These are phyloP conservation scores for Edaphochlamys debaryana DNA, from an alignment of 139 green algal genomes.

Conservation along the genomic window DNA sequence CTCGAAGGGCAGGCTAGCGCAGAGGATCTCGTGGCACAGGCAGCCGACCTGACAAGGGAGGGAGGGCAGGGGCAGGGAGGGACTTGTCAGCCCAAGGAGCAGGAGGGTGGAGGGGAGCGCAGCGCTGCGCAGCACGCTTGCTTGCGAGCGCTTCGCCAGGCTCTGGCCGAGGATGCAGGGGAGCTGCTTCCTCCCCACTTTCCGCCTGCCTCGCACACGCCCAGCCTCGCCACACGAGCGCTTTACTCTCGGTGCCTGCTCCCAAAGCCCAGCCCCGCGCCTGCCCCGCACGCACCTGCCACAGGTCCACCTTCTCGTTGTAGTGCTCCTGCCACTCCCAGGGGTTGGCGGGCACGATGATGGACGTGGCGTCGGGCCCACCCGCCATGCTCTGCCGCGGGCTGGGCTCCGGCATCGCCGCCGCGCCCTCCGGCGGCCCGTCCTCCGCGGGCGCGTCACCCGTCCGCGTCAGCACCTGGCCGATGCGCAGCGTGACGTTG, in stretches of 20 bases:
- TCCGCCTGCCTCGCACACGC: too few species aligned
- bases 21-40: conserved; percentile 69
- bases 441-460: background rate
- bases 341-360: conserved; percentile 41
- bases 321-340: conserved; percentile 61
- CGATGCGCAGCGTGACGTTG: conserved; percentile 23
- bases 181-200: too few species aligned
- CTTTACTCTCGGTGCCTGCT: too few species aligned
- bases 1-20: conserved; percentile 63
- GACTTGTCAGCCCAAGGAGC: too few species aligned
- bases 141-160: too few species aligned
- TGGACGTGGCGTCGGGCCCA: background rate
- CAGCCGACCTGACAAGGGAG: conserved; percentile 54
- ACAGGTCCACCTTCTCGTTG: conserved; percentile 71
- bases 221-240: too few species aligned
- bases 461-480: background rate
- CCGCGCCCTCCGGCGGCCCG: background rate
- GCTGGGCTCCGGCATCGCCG: background rate
- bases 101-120: too few species aligned
- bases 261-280: too few species aligned
- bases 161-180: too few species aligned
- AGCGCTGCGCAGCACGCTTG: too few species aligned
- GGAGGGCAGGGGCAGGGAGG: background rate
- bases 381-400: conserved; percentile 15
- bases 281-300: conserved; percentile 43